Conservation (phyloP, 306 rosid genomes). For the Quillaja saponaria region DNA sequence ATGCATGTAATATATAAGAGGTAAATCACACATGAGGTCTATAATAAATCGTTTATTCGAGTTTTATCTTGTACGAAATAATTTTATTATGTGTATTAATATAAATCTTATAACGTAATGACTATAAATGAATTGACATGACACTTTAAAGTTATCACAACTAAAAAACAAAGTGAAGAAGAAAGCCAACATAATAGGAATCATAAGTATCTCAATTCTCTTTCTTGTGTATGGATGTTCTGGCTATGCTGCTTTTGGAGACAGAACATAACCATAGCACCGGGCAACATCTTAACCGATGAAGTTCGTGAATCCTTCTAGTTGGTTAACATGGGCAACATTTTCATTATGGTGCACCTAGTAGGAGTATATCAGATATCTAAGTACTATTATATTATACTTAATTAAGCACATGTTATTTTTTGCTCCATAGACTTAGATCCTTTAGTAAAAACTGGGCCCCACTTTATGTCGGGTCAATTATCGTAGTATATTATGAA, state of each 20-base stretch:
- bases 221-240: slow-evolving; percentile 48
- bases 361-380: slow-evolving; percentile 70
- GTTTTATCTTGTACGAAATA: too few species aligned
- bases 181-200: slow-evolving; percentile 50
- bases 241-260: slow-evolving; percentile 76
- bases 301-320: slow-evolving; percentile 59
- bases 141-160: slow-evolving; percentile 61
- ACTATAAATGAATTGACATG: too few species aligned
- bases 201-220: slow-evolving; percentile 50
- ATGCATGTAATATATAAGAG: too few species aligned
- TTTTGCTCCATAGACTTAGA: too few species aligned
- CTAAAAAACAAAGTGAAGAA: slow-evolving; percentile 77
- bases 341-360: slow-evolving; percentile 56
- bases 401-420: not conserved
- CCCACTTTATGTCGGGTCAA: too few species aligned
- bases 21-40: too few species aligned
- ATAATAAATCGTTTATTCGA: too few species aligned
- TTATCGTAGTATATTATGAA: too few species aligned
- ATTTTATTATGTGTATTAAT: too few species aligned
- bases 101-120: too few species aligned
- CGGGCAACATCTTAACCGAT: slow-evolving; percentile 63
- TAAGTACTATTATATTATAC: not conserved
- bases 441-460: too few species aligned
- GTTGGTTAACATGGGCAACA: slow-evolving; percentile 59
- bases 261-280: too few species aligned